These are phyloP conservation scores for Geranomyces michiganensis DNA, from an alignment of 192 early-diverging fungal genomes.

Conservation along the genomic window DNA sequence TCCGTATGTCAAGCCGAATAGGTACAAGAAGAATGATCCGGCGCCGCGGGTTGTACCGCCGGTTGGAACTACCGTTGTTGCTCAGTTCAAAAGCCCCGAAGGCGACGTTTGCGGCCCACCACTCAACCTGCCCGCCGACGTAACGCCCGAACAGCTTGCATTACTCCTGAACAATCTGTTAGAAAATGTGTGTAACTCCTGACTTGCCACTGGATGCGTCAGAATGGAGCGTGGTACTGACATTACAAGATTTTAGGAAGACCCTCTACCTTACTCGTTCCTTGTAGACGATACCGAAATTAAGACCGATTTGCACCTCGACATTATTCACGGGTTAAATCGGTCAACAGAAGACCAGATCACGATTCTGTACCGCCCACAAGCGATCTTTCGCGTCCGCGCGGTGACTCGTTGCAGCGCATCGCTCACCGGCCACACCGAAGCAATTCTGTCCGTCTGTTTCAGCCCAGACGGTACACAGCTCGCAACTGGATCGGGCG, in stretches of 20 bases:
- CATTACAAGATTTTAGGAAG: constrained; percentile 74
- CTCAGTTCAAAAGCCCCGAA: constrained; percentile 80
- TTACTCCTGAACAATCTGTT: constrained; percentile 91
- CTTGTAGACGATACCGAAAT: constrained; percentile 87
- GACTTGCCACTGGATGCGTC: no score
- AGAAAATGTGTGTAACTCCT: constrained; percentile 59
- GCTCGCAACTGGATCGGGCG: constrained; percentile 94
- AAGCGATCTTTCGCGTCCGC: constrained; percentile 93
- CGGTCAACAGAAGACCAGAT: constrained; percentile 89
- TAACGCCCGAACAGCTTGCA: constrained; percentile 82
- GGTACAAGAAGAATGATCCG: constrained; percentile 24
- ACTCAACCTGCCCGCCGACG: constrained; percentile 81
- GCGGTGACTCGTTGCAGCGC: constrained; percentile 92
- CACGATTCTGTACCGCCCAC: constrained; percentile 89
- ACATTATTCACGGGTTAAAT: constrained; percentile 76
- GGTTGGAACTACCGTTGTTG: constrained; percentile 57
- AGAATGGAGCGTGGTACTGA: constrained; percentile 2
- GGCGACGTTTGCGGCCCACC: constrained; percentile 84
- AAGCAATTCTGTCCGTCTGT: constrained; percentile 85
- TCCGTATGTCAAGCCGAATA: constrained; percentile 33
- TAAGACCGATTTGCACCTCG: constrained; percentile 67
- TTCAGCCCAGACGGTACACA: constrained; percentile 90
- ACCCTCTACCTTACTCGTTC: constrained; percentile 93
- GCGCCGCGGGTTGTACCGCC: constrained; percentile 26
- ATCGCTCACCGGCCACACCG: constrained; percentile 86